phyloP scores from a whole-genome alignment of 2,329 filamentous ascomycete genomes.

The Coniochaeta prunicola region DNA sequence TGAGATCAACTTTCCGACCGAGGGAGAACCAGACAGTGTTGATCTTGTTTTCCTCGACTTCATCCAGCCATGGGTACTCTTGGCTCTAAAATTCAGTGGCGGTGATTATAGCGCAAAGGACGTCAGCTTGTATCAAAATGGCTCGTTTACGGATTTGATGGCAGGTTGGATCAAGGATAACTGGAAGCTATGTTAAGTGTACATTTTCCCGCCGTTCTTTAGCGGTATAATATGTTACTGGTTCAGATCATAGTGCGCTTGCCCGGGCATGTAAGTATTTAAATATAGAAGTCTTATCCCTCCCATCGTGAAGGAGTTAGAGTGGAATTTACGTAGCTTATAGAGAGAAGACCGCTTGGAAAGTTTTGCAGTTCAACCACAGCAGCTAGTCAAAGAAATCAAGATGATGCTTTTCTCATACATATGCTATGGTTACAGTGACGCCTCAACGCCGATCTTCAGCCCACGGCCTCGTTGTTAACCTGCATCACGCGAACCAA shows the following conservation, averaged over 20 bases:
- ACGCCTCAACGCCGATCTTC: neutral
- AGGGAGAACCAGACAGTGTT: slow-evolving; percentile 59
- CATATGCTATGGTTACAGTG: neutral
- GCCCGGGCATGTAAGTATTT: neutral
- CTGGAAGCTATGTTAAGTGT: slow-evolving; percentile 43
- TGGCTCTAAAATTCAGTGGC: slow-evolving; percentile 59
- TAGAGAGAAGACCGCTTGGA: neutral
- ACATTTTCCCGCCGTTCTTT: neutral
- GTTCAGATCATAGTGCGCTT: neutral
- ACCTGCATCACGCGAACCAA: neutral
- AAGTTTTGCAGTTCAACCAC: neutral
- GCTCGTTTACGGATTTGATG: slow-evolving; percentile 48
- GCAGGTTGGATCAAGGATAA: slow-evolving; percentile 51
- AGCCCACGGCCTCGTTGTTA: neutral
- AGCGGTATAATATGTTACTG: neutral
- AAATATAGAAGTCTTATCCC: neutral
- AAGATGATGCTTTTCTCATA: neutral
- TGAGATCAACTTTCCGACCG: slow-evolving; percentile 51
- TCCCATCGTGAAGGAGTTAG: neutral
- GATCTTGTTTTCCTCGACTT: slow-evolving; percentile 92
- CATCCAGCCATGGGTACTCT: slow-evolving; percentile 72
- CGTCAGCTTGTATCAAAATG: slow-evolving; percentile 44
- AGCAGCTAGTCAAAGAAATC: neutral
- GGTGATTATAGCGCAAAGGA: slow-evolving; percentile 40
- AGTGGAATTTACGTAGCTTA: neutral